phyloP scores from a whole-genome alignment of 352 stramenopile genomes.

The Stramenopiles sp. region DNA sequence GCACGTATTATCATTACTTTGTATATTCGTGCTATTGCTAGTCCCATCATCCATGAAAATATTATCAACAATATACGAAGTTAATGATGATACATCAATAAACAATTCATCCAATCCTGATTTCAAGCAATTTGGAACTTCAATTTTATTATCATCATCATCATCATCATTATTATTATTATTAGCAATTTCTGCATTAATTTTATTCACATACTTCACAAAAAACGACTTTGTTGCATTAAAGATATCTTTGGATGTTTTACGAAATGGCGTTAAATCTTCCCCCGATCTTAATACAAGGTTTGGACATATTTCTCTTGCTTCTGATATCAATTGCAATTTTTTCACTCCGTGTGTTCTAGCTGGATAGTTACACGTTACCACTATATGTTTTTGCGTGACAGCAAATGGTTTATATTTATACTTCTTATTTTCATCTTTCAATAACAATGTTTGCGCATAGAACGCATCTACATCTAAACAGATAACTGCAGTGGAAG shows the following conservation, averaged over 20 bases:
- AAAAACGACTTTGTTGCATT: constrained; percentile 2
- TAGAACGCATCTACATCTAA: too few species aligned
- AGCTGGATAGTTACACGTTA: constrained; percentile 27
- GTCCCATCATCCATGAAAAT: too few species aligned
- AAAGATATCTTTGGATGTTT: constrained; percentile 10
- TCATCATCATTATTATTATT: constrained; percentile 10
- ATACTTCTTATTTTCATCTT: not conserved
- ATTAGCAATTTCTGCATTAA: constrained; percentile 20
- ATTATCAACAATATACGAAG: too few species aligned
- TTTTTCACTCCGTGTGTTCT: constrained; percentile 20
- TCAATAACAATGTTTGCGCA: too few species aligned
- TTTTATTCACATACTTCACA: constrained; percentile 23
- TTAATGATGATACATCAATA: too few species aligned
- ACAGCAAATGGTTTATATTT: not conserved
- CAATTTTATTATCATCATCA: not conserved
- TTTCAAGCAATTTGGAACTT: not conserved
- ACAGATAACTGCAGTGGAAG: too few species aligned
- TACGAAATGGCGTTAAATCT: constrained; percentile 22
- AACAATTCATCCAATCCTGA: too few species aligned
- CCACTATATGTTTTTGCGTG: constrained; percentile 25
- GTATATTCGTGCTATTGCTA: too few species aligned
- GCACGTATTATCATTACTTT: too few species aligned
- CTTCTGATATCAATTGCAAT: constrained; percentile 19
- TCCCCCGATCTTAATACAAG: constrained; percentile 21
- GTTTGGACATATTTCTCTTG: constrained; percentile 18